A percentile compares a stretch with the other conserved stretches of the same genome.
Conservation (phyloP, 108 stramenopile species). For the Conticribra weissflogii region DNA sequence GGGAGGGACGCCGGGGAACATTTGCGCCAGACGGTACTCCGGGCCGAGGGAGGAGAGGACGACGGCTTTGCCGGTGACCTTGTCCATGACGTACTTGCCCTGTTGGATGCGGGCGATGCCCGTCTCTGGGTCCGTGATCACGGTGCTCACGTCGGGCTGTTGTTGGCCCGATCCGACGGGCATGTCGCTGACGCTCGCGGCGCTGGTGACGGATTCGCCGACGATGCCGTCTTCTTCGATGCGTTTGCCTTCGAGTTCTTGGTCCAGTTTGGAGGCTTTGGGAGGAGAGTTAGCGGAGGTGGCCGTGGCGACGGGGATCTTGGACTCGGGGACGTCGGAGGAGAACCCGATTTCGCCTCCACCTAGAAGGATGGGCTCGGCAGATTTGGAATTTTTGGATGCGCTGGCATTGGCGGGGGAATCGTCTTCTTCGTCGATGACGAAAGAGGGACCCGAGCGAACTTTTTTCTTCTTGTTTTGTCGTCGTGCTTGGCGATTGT, state of each 20-base stretch:
- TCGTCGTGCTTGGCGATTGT: constrained; percentile 33
- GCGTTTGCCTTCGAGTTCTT: constrained; percentile 34
- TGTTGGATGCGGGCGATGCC: constrained; percentile 78
- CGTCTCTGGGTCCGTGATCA: constrained; percentile 83
- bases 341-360: constrained; percentile 36
- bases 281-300: constrained; percentile 5
- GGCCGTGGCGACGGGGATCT: constrained; percentile 36
- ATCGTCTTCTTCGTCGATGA: constrained; percentile 21
- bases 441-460: constrained; percentile 13
- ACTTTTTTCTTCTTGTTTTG: constrained; percentile 39
- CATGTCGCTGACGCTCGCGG: constrained; percentile 47
- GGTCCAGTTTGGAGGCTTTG: constrained; percentile 38
- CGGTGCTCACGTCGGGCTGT: constrained; percentile 72
- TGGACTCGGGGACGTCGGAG: constrained; percentile 32
- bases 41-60: constrained; percentile 66
- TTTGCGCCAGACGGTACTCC: constrained; percentile 83
- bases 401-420: not conserved
- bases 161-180: constrained; percentile 47
- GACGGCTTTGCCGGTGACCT: constrained; percentile 81
- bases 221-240: constrained; percentile 41
- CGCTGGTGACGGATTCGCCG: constrained; percentile 36
- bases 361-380: constrained; percentile 34
- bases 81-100: constrained; percentile 85
- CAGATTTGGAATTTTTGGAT: constrained; percentile 1
- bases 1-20: constrained; percentile 82